phyloP scores from a whole-genome alignment of 1,139 yeast species.

The Fermentozyma sake region DNA sequence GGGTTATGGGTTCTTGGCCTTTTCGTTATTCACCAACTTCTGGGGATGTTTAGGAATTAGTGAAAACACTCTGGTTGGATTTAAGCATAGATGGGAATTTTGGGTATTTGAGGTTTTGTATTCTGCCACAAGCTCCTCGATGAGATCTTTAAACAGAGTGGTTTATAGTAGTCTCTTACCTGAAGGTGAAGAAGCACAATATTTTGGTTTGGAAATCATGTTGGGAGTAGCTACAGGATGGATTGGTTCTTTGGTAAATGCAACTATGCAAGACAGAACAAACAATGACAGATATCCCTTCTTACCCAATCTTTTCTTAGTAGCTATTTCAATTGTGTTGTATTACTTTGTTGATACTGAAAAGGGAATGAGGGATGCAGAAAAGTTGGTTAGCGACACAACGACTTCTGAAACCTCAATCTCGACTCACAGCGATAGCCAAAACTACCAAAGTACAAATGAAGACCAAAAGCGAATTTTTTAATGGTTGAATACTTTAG shows the following conservation, averaged over 20 bases:
- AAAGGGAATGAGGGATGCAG: conserved; percentile 28
- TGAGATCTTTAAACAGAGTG: conserved; percentile 36
- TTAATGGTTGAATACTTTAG: no score
- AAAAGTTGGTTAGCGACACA: conserved; percentile 7
- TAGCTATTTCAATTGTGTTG: conserved; percentile 19
- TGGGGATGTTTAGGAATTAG: conserved; percentile 44
- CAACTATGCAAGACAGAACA: conserved; percentile 38
- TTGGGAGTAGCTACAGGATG: conserved; percentile 43
- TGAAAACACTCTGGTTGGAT: conserved; percentile 24
- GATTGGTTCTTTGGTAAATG: conserved; percentile 40
- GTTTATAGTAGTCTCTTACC: conserved; percentile 39
- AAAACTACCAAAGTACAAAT: not conserved
- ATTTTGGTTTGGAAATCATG: conserved; percentile 40
- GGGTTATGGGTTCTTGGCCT: conserved; percentile 28
- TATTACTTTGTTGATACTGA: conserved; percentile 29
- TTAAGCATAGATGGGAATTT: conserved; percentile 42
- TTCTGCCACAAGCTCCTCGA: conserved; percentile 31
- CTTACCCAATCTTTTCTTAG: conserved; percentile 33
- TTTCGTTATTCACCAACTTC: conserved; percentile 32
- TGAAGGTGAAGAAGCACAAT: conserved; percentile 42
- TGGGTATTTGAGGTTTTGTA: conserved; percentile 41
- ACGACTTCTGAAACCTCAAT: not conserved
- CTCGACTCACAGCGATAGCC: no score
- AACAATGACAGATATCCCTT: conserved; percentile 37
- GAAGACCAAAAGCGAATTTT: no score